phyloP scores from a whole-genome alignment of 805 yeast species.

The Lipomyces oligophaga region DNA sequence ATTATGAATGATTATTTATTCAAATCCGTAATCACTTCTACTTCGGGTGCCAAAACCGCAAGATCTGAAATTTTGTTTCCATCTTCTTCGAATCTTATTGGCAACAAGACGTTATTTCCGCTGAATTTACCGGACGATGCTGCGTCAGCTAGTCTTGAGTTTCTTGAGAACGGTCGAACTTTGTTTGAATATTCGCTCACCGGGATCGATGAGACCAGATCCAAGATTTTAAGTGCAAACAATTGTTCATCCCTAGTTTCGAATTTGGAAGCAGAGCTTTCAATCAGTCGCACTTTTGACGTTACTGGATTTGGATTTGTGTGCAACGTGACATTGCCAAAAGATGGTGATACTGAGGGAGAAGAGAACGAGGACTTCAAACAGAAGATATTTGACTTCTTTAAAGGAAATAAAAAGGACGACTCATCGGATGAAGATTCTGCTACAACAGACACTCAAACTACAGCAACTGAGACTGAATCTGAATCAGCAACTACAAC shows the following conservation, averaged over 20 bases:
- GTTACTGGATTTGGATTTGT: constrained; percentile 11
- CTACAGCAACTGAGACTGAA: constrained; percentile 15
- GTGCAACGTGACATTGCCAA: constrained; percentile 29
- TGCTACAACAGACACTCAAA: constrained; percentile 4
- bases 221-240: constrained; percentile 6
- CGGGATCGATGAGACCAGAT: constrained; percentile 13
- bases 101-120: constrained; percentile 8
- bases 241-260: constrained; percentile 17
- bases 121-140: constrained; percentile 8
- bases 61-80: constrained; percentile 45
- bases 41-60: constrained; percentile 29
- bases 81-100: constrained; percentile 44
- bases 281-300: constrained; percentile 18
- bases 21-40: constrained; percentile 29
- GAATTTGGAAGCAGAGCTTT: constrained; percentile 18
- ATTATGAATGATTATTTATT: constrained; percentile 49
- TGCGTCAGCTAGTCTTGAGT: constrained; percentile 10
- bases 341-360: constrained; percentile 34
- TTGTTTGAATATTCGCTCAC: constrained; percentile 8
- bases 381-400: constrained; percentile 23
- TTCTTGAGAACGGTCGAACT: constrained; percentile 11
- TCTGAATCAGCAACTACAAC: constrained; percentile 17
- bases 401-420: constrained; percentile 7
- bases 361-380: constrained; percentile 34
- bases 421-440: constrained; percentile 8